A percentile compares a stretch with the other conserved stretches of the same genome.
These are phyloP conservation scores for Corynascus novoguineensis DNA, from an alignment of 495 filamentous ascomycete genomes.

Conservation along the genomic window DNA sequence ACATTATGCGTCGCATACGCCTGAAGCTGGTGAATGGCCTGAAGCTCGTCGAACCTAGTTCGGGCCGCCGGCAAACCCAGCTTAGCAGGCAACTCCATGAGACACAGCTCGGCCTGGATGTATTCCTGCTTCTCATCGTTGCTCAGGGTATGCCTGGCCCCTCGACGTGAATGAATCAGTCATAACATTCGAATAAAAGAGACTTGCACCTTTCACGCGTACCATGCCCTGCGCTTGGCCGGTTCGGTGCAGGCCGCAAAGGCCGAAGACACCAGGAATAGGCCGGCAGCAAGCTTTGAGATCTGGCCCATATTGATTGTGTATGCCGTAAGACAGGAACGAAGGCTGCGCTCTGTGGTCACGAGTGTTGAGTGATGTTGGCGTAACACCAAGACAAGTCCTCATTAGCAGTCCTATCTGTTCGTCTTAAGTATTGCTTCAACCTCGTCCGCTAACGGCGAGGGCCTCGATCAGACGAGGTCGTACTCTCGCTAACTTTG, in stretches of 20 bases:
- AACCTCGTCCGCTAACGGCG: no score
- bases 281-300: neutral
- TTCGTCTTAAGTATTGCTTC: no score
- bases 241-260: neutral
- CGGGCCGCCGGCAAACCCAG: constrained; percentile 17
- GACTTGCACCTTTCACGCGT: no score
- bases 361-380: no score
- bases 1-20: constrained; percentile 14
- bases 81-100: constrained; percentile 16
- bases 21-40: constrained; percentile 18
- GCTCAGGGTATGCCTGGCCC: constrained; percentile 18
- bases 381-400: no score
- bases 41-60: constrained; percentile 21
- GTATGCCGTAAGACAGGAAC: no score
- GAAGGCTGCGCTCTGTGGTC: no score
- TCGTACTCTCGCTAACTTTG: no score
- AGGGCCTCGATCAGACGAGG: no score
- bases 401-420: no score
- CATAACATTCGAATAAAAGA: no score
- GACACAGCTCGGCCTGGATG: constrained; percentile 21
- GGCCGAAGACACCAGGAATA: neutral
- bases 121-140: constrained; percentile 19
- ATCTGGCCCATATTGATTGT: neutral
- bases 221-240: neutral
- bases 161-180: neutral